These are phyloP conservation scores for Wallacemonas collosoma DNA, from an alignment of 208 protist genomes.

Conservation along the genomic window DNA sequence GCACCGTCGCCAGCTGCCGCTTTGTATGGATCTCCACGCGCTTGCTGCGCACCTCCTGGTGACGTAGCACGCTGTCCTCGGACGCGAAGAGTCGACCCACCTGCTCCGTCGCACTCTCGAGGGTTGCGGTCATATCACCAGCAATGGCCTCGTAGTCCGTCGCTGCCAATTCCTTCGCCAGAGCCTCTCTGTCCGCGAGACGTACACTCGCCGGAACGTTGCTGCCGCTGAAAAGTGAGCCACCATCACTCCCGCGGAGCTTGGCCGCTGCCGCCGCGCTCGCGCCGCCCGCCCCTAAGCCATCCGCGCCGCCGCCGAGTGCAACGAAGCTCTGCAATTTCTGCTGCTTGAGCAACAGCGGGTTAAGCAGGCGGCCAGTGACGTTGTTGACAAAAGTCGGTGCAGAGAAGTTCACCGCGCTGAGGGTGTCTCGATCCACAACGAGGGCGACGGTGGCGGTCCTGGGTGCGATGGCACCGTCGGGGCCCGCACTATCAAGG, in stretches of 20 bases:
- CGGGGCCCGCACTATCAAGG: constrained; percentile 17
- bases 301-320: constrained; percentile 8
- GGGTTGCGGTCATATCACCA: constrained; percentile 36
- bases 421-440: constrained; percentile 66
- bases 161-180: not conserved
- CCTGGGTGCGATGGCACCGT: too few species aligned
- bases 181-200: not conserved
- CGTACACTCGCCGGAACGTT: constrained; percentile 3
- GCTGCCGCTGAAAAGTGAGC: constrained; percentile 35
- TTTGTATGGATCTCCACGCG: constrained; percentile 77
- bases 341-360: constrained; percentile 35
- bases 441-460: not conserved
- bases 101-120: constrained; percentile 52
- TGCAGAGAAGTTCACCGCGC: constrained; percentile 63
- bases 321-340: constrained; percentile 19
- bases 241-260: constrained; percentile 36
- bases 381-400: constrained; percentile 80
- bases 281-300: constrained; percentile 1
- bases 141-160: constrained; percentile 48
- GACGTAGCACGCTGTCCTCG: constrained; percentile 45
- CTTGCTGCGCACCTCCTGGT: constrained; percentile 66
- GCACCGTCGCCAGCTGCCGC: constrained; percentile 65
- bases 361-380: constrained; percentile 56
- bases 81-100: constrained; percentile 53
- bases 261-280: constrained; percentile 22